These are phyloP conservation scores for Neonectria magnoliae DNA, from an alignment of 2,329 filamentous ascomycete genomes.

Conservation along the genomic window DNA sequence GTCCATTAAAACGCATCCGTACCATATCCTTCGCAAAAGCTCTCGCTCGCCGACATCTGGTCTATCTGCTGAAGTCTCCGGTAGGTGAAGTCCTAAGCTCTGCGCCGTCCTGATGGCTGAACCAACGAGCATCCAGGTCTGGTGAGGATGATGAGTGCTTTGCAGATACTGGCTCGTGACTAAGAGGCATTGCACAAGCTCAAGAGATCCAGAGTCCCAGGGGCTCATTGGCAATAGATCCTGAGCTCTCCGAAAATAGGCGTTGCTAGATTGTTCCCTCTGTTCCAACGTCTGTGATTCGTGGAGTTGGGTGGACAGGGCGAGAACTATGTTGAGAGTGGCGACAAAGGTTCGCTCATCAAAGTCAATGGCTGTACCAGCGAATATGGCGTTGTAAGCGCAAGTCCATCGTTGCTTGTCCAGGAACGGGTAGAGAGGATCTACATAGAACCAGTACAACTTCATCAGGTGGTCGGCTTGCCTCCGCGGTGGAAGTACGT, in stretches of 20 bases:
- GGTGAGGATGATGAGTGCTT: slow-evolving; percentile 57
- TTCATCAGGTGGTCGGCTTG: slow-evolving; percentile 57
- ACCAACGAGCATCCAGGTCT: slow-evolving; percentile 61
- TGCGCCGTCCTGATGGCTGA: slow-evolving; percentile 58
- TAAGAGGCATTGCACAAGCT: slow-evolving; percentile 57
- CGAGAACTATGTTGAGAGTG: slow-evolving; percentile 58
- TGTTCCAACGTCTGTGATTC: slow-evolving; percentile 53
- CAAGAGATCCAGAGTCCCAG: slow-evolving; percentile 55
- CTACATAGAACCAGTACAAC: slow-evolving; percentile 58
- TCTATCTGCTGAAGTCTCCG: slow-evolving; percentile 47
- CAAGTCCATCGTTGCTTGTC: slow-evolving; percentile 49
- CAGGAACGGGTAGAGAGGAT: slow-evolving; percentile 58
- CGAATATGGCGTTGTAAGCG: slow-evolving; percentile 54
- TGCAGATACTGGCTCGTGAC: slow-evolving; percentile 60
- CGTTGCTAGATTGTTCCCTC: slow-evolving; percentile 51
- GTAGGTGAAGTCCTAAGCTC: slow-evolving; percentile 56
- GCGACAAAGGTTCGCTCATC: slow-evolving; percentile 56
- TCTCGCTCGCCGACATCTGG: slow-evolving; percentile 40
- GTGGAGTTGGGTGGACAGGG: slow-evolving; percentile 55
- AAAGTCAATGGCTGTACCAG: slow-evolving; percentile 46
- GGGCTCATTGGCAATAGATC: slow-evolving; percentile 54
- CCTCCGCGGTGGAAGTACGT: slow-evolving; percentile 56
- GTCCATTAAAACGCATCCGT: slow-evolving; percentile 52
- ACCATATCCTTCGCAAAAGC: slow-evolving; percentile 46
- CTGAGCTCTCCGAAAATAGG: slow-evolving; percentile 55